These are phyloP conservation scores for Diaporthe helianthi DNA, from an alignment of 2,329 filamentous ascomycete genomes.

Conservation along the genomic window DNA sequence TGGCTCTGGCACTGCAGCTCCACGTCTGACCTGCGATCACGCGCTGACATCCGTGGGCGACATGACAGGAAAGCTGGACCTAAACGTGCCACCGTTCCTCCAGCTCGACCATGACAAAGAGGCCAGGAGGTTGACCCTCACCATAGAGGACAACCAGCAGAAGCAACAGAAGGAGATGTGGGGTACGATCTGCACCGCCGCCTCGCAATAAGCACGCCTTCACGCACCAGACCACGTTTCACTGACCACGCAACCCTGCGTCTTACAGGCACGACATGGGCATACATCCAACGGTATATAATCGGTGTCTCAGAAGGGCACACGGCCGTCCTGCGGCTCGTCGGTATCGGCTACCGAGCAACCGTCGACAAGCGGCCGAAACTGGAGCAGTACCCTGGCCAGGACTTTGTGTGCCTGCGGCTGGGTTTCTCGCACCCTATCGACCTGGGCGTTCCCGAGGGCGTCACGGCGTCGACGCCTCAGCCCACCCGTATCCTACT, in stretches of 20 bases:
- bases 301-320: conserved; percentile 96
- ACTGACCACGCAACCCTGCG: conserved; percentile 37
- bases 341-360: conserved; percentile 95
- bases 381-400: conserved; percentile 78
- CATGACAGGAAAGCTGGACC: conserved; percentile 71
- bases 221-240: neutral
- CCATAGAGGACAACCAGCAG: conserved; percentile 70
- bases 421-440: conserved; percentile 97
- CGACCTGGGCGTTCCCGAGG: conserved; percentile 82
- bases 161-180: conserved; percentile 93
- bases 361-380: conserved; percentile 79
- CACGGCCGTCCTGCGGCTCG: conserved; percentile 87
- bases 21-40: conserved; percentile 34
- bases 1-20: neutral
- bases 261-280: conserved; percentile 79
- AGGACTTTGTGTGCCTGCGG: conserved; percentile 91
- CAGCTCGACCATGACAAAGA: conserved; percentile 72
- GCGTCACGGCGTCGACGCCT: conserved; percentile 85
- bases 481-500: conserved; percentile 90
- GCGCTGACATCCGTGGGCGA: conserved; percentile 25
- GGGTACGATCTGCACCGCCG: conserved; percentile 62
- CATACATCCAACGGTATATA: conserved; percentile 89
- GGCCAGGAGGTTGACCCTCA: conserved; percentile 69
- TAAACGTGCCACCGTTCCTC: conserved; percentile 82
- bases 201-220: neutral